Evolutionary conservation across 768 basidiomycete species (phyloP).

Genomic region (Tylopilus intermedius): DNA sequence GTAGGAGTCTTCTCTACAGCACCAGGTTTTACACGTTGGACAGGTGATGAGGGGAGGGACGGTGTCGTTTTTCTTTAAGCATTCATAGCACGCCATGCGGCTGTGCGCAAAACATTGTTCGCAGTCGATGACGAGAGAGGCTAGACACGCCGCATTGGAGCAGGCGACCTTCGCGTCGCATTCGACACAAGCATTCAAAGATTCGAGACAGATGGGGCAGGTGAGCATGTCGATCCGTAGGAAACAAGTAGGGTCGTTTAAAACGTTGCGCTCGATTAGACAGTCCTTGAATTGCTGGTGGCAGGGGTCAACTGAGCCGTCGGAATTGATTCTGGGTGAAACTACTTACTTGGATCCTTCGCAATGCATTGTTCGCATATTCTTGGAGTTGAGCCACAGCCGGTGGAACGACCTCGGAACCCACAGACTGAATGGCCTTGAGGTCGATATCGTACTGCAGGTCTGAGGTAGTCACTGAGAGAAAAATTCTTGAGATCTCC

Average conservation of each 20-base stretch:
- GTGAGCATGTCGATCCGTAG: constrained; percentile 10
- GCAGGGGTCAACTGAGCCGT: background rate
- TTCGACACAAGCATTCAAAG: constrained; percentile 4
- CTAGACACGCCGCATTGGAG: background rate
- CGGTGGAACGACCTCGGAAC: background rate
- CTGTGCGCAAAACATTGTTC: constrained; percentile 3
- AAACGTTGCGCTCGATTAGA: background rate
- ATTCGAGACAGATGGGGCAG: constrained; percentile 6
- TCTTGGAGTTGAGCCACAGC: constrained; percentile 7
- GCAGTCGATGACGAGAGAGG: background rate
- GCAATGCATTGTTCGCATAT: constrained; percentile 3
- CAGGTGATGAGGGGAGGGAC: constrained; percentile 8
- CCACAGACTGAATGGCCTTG: background rate
- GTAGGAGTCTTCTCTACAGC: constrained; percentile 9
- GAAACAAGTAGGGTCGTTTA: constrained; percentile 2
- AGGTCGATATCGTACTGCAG: constrained; percentile 10
- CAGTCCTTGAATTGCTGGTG: constrained; percentile 10
- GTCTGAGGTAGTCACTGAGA: constrained; percentile 5
- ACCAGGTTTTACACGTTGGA: constrained; percentile 4
- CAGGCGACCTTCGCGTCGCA: constrained; percentile 10
- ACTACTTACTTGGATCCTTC: constrained; percentile 4
- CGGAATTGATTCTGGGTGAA: background rate
- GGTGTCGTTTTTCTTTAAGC: background rate
- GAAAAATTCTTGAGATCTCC: constrained; percentile 8
- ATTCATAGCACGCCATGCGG: constrained; percentile 5